Evolutionary conservation across 2,329 filamentous ascomycete species (phyloP).

Genomic region (Sporothrix phasma): DNA sequence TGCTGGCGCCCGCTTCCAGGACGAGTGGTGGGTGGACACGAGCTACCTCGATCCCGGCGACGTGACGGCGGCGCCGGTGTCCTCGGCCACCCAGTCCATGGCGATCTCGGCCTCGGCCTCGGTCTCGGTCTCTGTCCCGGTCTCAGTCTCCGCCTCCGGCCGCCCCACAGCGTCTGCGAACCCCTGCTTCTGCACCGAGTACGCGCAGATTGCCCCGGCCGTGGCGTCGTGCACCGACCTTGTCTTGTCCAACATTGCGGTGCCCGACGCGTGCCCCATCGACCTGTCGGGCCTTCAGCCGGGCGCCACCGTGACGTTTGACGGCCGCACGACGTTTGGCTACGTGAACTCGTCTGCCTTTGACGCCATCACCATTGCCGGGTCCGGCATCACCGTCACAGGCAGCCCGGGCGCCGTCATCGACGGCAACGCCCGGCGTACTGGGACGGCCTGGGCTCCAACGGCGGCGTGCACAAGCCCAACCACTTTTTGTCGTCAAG

Average conservation of each 20-base stretch:
- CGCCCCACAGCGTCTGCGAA: not conserved
- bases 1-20: not conserved
- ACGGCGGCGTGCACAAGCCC: not conserved
- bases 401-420: not conserved
- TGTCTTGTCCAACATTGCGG: not conserved
- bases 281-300: not conserved
- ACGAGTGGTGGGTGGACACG: slow-evolving; percentile 1
- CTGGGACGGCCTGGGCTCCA: not conserved
- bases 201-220: not conserved
- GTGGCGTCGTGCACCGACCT: not conserved
- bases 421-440: not conserved
- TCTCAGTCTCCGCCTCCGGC: not conserved
- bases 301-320: not conserved
- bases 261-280: not conserved
- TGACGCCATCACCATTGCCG: not conserved
- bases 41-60: not conserved
- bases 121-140: not conserved
- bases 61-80: not conserved
- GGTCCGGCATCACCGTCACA: not conserved
- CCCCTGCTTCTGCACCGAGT: not conserved
- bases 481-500: not conserved
- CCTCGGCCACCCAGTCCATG: not conserved
- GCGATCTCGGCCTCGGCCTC: not conserved
- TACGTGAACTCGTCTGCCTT: not conserved
- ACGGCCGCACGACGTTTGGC: not conserved